These are phyloP conservation scores for Pleurotus eryngii DNA, from an alignment of 768 basidiomycete species.

Conservation along the genomic window DNA sequence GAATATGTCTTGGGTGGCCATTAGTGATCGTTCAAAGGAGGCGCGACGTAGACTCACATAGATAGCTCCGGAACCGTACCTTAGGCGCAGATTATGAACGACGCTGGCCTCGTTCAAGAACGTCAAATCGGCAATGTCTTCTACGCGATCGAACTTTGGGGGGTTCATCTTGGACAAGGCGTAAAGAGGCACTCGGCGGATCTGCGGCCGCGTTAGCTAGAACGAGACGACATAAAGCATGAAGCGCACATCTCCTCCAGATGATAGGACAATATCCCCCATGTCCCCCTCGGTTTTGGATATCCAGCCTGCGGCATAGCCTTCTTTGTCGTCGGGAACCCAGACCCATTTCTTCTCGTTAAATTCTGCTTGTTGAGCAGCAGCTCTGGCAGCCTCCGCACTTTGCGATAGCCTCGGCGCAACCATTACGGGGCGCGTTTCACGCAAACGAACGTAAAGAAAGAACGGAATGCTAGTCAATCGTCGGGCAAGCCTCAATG, in stretches of 20 bases:
- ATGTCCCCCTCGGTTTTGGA: slow-evolving; percentile 80
- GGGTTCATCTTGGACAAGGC: slow-evolving; percentile 95
- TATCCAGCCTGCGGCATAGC: slow-evolving; percentile 94
- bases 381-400: slow-evolving; percentile 75
- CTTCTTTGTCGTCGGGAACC: slow-evolving; percentile 90
- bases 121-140: slow-evolving; percentile 97
- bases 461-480: not conserved
- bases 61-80: slow-evolving; percentile 90
- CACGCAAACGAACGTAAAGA: not conserved
- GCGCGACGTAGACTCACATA: slow-evolving; percentile 58
- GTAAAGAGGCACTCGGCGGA: slow-evolving; percentile 71
- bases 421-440: slow-evolving; percentile 35
- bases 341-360: slow-evolving; percentile 99
- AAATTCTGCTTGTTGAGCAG: slow-evolving; percentile 92
- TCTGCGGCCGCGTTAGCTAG: slow-evolving; percentile 29
- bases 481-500: not conserved
- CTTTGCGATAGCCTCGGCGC: slow-evolving; percentile 46
- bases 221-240: slow-evolving; percentile 18
- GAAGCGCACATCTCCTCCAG: slow-evolving; percentile 70
- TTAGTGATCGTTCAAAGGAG: slow-evolving; percentile 6
- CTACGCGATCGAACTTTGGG: slow-evolving; percentile 95
- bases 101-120: slow-evolving; percentile 98
- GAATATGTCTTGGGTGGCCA: slow-evolving; percentile 71
- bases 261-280: slow-evolving; percentile 82
- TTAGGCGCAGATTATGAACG: slow-evolving; percentile 91